Conservation (phyloP, 2,329 filamentous ascomycete species). For the Neonectria ditissima region DNA sequence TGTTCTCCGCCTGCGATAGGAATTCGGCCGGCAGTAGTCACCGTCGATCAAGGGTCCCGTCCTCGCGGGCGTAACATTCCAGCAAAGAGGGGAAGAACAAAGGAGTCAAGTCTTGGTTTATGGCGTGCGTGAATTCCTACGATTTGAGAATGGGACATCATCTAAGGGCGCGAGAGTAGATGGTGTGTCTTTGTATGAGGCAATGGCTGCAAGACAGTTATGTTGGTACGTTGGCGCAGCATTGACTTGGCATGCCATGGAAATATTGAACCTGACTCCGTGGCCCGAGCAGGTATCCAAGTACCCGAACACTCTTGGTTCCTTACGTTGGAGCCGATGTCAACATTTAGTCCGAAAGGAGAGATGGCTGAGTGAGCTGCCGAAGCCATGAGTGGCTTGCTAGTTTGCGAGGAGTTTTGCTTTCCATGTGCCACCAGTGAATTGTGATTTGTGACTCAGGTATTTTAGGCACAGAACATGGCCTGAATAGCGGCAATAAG, state of each 20-base stretch:
- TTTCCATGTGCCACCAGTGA: neutral
- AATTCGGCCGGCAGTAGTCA: neutral
- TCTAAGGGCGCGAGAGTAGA: neutral
- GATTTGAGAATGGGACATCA: constrained; percentile 2
- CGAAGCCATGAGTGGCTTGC: neutral
- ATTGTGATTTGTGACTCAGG: constrained; percentile 7
- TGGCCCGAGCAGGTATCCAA: neutral
- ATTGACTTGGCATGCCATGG: neutral
- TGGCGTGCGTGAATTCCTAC: constrained; percentile 24
- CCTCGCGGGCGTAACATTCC: constrained; percentile 16
- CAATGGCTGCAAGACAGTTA: neutral
- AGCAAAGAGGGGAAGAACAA: constrained; percentile 25
- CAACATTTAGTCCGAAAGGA: no score
- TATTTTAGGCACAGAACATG: neutral
- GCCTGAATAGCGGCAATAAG: neutral
- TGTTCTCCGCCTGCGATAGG: neutral
- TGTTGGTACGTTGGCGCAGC: neutral
- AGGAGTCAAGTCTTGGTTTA: constrained; percentile 23
- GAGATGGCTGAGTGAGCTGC: neutral
- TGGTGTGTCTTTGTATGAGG: neutral
- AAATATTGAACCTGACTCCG: neutral
- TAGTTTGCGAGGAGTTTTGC: neutral
- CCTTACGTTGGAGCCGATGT: neutral
- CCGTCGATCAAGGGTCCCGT: neutral
- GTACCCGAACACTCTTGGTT: neutral